Percentiles rank a stretch among this genome's conserved stretches.
Evolutionary conservation across 768 basidiomycete species (phyloP).

Genomic region (Sutorius australiensis): DNA sequence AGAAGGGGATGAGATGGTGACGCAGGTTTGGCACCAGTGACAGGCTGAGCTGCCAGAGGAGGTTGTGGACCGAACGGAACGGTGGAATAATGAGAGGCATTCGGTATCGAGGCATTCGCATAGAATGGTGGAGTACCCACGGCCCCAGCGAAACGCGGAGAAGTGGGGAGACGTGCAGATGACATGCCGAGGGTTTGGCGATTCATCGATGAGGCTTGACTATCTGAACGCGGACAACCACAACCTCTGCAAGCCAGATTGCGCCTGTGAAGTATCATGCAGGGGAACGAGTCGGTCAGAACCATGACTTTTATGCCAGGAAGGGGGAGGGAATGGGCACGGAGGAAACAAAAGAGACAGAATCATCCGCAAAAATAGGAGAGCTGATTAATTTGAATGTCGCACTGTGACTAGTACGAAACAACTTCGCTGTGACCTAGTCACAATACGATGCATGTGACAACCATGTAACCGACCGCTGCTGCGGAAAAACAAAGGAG

Average conservation of each 20-base stretch:
- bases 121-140: constrained; percentile 16
- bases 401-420: constrained; percentile 17
- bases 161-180: constrained; percentile 21
- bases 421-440: constrained; percentile 2
- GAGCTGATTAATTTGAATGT: constrained; percentile 26
- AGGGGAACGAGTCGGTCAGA: constrained; percentile 47
- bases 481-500: constrained; percentile 2
- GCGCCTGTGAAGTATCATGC: constrained; percentile 58
- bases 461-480: neutral
- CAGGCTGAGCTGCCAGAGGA: constrained; percentile 25
- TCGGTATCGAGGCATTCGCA: constrained; percentile 23
- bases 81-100: constrained; percentile 29
- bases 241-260: constrained; percentile 77
- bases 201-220: constrained; percentile 28
- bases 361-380: constrained; percentile 26
- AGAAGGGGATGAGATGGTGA: constrained; percentile 64
- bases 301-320: constrained; percentile 29
- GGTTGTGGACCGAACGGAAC: constrained; percentile 23
- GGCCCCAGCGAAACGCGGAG: constrained; percentile 23
- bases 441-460: constrained; percentile 3
- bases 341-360: constrained; percentile 8
- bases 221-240: constrained; percentile 54
- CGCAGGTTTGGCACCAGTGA: constrained; percentile 30
- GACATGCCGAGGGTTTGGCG: constrained; percentile 28
- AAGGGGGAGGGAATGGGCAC: neutral